phyloP scores from a whole-genome alignment of 345 rosid species.

The Eucalyptus leucophloia region DNA sequence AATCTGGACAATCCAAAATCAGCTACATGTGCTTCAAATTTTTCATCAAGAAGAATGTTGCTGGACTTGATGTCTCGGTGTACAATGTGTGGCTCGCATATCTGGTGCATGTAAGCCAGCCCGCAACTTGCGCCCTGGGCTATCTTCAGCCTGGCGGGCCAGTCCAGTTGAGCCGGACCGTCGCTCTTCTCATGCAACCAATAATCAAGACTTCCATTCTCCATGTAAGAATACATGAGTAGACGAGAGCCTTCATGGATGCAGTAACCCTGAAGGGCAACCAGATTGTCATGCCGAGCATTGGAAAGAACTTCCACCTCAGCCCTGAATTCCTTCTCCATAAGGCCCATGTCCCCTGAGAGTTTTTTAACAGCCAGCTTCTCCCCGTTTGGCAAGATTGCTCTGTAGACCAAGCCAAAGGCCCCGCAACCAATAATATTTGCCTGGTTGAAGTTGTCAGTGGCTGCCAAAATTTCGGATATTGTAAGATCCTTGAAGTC shows the following conservation, averaged over 20 bases:
- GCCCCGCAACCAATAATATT: constrained; percentile 36
- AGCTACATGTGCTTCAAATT: constrained; percentile 27
- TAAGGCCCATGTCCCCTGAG: constrained; percentile 29
- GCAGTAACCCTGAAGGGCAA: constrained; percentile 32
- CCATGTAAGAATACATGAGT: constrained; percentile 30
- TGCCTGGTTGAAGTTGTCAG: constrained; percentile 26
- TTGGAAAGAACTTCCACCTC: constrained; percentile 36
- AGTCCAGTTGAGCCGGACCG: constrained; percentile 24
- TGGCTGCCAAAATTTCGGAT: constrained; percentile 21
- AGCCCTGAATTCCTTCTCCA: constrained; percentile 35
- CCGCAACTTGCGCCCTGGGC: constrained; percentile 21
- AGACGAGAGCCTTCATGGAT: constrained; percentile 23
- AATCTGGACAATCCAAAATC: constrained; percentile 33
- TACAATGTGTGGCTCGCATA: constrained; percentile 17
- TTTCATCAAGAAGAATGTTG: constrained; percentile 36
- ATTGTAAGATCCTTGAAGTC: constrained; percentile 17
- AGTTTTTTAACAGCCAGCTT: constrained; percentile 35
- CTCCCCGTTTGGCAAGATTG: constrained; percentile 18
- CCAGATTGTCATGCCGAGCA: constrained; percentile 30
- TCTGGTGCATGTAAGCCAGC: constrained; percentile 31
- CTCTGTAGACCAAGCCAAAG: constrained; percentile 31
- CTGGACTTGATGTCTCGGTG: constrained; percentile 42
- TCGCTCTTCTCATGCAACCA: constrained; percentile 32
- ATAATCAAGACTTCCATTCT: constrained; percentile 32
- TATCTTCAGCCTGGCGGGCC: constrained; percentile 31